Evolutionary conservation across 2,329 filamentous ascomycete genomes (phyloP).

Genomic region (Claviceps lovelessii): DNA sequence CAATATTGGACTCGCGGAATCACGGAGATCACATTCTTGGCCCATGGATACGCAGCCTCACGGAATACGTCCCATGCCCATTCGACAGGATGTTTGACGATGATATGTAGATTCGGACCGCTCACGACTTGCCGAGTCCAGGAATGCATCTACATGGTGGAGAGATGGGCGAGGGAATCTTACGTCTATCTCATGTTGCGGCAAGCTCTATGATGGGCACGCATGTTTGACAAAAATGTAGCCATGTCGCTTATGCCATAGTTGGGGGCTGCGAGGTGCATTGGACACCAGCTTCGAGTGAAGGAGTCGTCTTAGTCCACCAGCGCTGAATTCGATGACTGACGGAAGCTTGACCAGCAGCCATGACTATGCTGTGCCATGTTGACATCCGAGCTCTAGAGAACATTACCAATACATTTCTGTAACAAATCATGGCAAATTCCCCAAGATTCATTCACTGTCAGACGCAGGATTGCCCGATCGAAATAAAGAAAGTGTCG

Average conservation of each 20-base stretch:
- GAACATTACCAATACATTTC: neutral
- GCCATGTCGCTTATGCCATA: neutral
- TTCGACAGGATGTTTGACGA: neutral
- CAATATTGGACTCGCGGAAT: neutral
- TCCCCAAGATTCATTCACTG: neutral
- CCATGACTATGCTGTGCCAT: neutral
- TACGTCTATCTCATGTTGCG: neutral
- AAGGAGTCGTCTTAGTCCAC: neutral
- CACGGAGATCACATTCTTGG: neutral
- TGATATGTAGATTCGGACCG: neutral
- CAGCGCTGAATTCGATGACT: neutral
- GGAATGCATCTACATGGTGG: neutral
- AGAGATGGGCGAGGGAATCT: neutral
- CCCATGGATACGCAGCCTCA: neutral
- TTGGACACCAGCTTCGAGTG: too few relatives aligned
- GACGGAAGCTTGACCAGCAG: neutral
- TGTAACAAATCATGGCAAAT: neutral
- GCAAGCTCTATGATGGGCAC: neutral
- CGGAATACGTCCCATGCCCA: neutral
- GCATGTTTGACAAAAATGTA: neutral
- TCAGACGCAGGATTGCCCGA: neutral
- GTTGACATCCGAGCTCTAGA: neutral
- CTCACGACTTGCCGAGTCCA: neutral
- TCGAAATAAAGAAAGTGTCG: neutral
- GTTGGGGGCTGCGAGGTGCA: neutral